Percentiles rank a stretch among this genome's conserved stretches.
phyloP scores from a whole-genome alignment of 345 rosid species.

The Eutrema yunnanense region DNA sequence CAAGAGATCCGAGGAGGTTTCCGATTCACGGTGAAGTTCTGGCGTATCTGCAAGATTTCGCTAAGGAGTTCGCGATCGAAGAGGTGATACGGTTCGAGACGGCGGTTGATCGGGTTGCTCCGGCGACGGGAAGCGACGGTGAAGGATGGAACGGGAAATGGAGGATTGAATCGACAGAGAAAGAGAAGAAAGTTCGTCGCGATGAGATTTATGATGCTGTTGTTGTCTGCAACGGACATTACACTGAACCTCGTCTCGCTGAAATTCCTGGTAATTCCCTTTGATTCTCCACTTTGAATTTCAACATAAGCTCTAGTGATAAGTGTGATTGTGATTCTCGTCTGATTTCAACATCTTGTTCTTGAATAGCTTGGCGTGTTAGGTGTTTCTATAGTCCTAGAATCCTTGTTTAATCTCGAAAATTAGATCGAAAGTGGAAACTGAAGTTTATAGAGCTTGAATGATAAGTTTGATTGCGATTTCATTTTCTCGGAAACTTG shows the following conservation, averaged over 20 bases:
- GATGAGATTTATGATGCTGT: constrained; percentile 67
- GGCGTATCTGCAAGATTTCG: constrained; percentile 54
- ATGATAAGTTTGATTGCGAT: neutral
- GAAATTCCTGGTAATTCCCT: constrained; percentile 46
- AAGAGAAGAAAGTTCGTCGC: neutral
- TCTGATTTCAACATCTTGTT: neutral
- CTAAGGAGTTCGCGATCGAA: constrained; percentile 50
- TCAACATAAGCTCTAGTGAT: neutral
- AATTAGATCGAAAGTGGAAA: neutral
- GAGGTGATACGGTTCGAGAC: constrained; percentile 60
- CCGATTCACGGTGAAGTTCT: constrained; percentile 76
- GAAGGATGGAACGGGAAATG: constrained; percentile 43
- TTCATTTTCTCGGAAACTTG: neutral
- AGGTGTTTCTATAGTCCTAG: neutral
- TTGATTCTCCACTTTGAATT: neutral
- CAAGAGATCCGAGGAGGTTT: constrained; percentile 59
- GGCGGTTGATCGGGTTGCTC: constrained; percentile 45
- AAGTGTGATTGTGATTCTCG: neutral
- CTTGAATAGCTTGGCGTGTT: neutral
- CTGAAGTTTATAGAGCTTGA: too few species aligned
- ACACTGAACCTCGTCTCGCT: constrained; percentile 60
- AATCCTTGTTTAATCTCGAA: neutral
- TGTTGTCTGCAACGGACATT: constrained; percentile 70
- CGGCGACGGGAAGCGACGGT: neutral
- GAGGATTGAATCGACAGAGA: constrained; percentile 47